Conservation (phyloP, 257 asterid species). For the Scutellaria barbata region DNA sequence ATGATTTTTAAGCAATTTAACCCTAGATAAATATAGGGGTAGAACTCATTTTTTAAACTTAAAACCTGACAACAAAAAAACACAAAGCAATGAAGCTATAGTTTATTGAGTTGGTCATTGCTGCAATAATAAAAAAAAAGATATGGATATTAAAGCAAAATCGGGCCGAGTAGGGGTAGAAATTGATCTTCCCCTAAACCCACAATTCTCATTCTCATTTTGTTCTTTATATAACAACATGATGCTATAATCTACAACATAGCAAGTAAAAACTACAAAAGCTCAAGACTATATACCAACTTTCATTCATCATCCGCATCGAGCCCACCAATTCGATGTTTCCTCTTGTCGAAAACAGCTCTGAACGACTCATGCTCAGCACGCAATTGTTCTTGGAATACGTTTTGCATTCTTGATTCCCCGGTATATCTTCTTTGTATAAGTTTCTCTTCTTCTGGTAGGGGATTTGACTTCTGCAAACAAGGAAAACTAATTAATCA, state of each 20-base stretch:
- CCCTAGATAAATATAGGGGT: no score
- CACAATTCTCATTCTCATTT: background rate
- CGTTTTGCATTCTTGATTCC: slow-evolving; percentile 52
- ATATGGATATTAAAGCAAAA: no score
- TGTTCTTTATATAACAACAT: background rate
- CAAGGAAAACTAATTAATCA: slow-evolving; percentile 14
- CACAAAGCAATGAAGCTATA: no score
- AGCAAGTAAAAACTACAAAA: background rate
- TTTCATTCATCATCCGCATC: slow-evolving; percentile 49
- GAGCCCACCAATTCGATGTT: slow-evolving; percentile 60
- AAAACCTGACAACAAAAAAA: no score
- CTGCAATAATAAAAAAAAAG: no score
- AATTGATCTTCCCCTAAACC: no score
- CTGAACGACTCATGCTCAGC: slow-evolving; percentile 88
- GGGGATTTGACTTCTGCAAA: slow-evolving; percentile 83
- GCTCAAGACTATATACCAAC: background rate
- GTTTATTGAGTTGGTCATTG: no score
- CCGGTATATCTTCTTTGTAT: slow-evolving; percentile 40
- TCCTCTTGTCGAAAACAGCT: slow-evolving; percentile 85
- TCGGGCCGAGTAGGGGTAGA: no score
- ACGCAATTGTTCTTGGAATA: slow-evolving; percentile 75
- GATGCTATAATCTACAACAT: slow-evolving; percentile 27
- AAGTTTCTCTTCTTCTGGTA: slow-evolving; percentile 67
- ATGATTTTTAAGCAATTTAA: no score
- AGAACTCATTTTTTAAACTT: no score